Base-by-base conservation (phyloP, 2,329 filamentous ascomycete species). In the Arthroderma sp. region DNA sequence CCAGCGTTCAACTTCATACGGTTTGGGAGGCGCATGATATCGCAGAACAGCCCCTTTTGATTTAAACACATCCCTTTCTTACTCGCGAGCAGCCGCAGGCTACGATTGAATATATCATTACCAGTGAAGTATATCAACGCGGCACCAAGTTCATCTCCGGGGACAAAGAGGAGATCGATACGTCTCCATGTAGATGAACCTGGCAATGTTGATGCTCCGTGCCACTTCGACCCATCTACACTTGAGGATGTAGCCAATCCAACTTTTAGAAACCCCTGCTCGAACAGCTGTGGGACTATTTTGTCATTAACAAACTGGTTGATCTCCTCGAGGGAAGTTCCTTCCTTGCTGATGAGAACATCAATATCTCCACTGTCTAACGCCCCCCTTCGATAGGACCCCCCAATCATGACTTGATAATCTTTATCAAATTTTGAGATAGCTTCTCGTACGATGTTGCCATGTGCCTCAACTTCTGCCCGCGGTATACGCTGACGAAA, bases 41-140 rank as follows among this genome's bases (percentile, higher is more conserved):
- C 75, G 53, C 70, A 75, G 55, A 81, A 94, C 45, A 96, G 60
- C 0, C 87, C 89, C 29, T 75, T 71, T 63, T 95, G 88, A 54
- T 94, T 95, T 44, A 96, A 60, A 42, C 83, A 68, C 85, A 93
- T 87, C 0, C 78, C 77, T 64, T 85, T 91, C 63, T 78, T 86
- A 34, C 78, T 77, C 9, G 87, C 86, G 51, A 95, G 62, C 10
- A 93, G 65, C 51, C 89, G 69, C 60, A 95, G 76, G 57, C 85
- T 93, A 10, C 88, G 72, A 61, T 95, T 95, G 67, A 95, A 95
- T 31, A 94, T 82, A 58, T 94, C 88, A 53, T 95, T 91, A 1
- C 89, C 89, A 0, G 89, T 95, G 57, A 95, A 96, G 58, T 95
- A 95, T n/a, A 95, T 74, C 49, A 95, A 60, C 0, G 88, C 87